Base-by-base conservation (phyloP, 164 flowering plant species). In the Sedum album region DNA sequence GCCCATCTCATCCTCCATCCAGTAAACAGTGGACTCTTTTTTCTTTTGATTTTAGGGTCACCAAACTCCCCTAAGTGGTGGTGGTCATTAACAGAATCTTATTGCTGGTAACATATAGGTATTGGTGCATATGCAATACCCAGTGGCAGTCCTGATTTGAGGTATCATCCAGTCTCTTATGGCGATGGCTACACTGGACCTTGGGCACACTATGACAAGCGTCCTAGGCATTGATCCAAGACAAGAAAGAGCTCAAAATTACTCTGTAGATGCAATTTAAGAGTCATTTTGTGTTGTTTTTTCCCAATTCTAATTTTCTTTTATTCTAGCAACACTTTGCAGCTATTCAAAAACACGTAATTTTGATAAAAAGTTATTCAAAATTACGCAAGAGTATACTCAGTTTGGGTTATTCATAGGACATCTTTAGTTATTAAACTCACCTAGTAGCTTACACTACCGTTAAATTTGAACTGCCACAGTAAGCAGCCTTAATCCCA, bases 91-190 rank as follows among this genome's bases (percentile, higher is more conserved):
- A 38, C 55, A 30, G 72, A 68, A 64, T 62, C 31, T 65, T 62
- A 51, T 51, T 46, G 31, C 48, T 63, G 67, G 30, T 30, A 1
- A 23, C 67, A 25, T 68, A 63, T 51, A 76, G 81, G 83, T 66
- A 76, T 66, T 33, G 76, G 76, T 17, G 71, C 76, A 39, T 82
- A 79, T 71, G 84, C 79, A 42, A 67, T 80, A 77, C 44, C 73
- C 51, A 81, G 80, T 60, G 80, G 80, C 71, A 81, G 83, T 73
- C 78, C 83, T 61, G 88, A 83, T 46, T 72, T 76, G 76, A 78
- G 85, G 64, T 81, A 79, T 73, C 48, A 73, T 6, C 73, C 80
- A 28, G 73, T 71, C 48, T 65, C 74, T 28, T 76, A 51, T 69
- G 78, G 72, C 11, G 78, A 74, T 73, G 72, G 74, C 31, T 81